phyloP scores from a whole-genome alignment of 768 basidiomycete genomes.

The Cubamyces lactineus region DNA sequence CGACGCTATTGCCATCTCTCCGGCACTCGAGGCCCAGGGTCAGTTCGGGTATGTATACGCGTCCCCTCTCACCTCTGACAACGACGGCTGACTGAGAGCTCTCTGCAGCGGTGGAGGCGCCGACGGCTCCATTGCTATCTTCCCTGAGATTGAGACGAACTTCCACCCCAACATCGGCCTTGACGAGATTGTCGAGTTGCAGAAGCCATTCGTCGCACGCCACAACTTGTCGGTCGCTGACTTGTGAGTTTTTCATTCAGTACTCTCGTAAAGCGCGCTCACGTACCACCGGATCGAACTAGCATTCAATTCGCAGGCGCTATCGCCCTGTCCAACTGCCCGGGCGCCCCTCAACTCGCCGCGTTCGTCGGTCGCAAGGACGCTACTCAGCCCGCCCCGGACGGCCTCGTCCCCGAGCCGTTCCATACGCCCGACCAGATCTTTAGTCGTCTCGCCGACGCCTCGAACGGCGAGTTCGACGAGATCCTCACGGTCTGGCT shows the following conservation, averaged over 20 bases:
- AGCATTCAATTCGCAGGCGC: slow-evolving; percentile 8
- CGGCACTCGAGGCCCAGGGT: slow-evolving; percentile 1
- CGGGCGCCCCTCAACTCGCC: background rate
- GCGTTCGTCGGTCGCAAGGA: slow-evolving; percentile 1
- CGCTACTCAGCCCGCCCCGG: slow-evolving; percentile 18
- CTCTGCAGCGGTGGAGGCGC: slow-evolving; percentile 26
- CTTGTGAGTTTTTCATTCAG: slow-evolving; percentile 9
- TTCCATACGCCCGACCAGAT: slow-evolving; percentile 25
- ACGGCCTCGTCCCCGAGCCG: slow-evolving; percentile 25
- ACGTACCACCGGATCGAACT: too few relatives aligned
- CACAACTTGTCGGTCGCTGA: slow-evolving; percentile 24
- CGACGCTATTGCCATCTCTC: slow-evolving; percentile 28
- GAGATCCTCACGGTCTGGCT: slow-evolving; percentile 21
- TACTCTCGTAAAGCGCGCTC: too few relatives aligned
- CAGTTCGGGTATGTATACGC: slow-evolving; percentile 12
- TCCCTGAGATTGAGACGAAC: slow-evolving; percentile 24
- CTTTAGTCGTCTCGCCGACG: slow-evolving; percentile 23
- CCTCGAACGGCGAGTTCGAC: slow-evolving; percentile 13
- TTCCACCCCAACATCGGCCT: slow-evolving; percentile 25
- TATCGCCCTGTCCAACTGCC: slow-evolving; percentile 3
- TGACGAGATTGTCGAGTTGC: slow-evolving; percentile 22
- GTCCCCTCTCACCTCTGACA: too few relatives aligned
- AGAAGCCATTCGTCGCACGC: slow-evolving; percentile 20
- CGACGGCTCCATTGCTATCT: slow-evolving; percentile 26
- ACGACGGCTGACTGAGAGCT: background rate